Evolutionary conservation across 495 filamentous ascomycete genomes (phyloP), one percentile per base, ranked within the genome.

Genomic region (Neurospora terricola): DNA sequence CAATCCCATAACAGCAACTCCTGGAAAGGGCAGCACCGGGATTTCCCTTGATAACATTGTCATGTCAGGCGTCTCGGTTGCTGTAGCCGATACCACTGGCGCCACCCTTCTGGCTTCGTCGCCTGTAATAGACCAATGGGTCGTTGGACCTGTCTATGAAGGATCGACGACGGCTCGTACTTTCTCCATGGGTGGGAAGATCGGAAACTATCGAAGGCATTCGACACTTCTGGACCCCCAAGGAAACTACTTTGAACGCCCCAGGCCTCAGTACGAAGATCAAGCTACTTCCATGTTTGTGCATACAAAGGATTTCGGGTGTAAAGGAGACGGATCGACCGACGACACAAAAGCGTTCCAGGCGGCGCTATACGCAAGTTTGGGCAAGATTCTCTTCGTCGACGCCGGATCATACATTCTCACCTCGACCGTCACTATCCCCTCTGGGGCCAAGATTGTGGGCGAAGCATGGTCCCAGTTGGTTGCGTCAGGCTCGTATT

Each of bases 251-350:
- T 92, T 90, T 74, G 86, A 89, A 74, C 84, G 86, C 5, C 85
- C 87, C 48, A 90, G 88, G 83, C 90, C 90, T 12, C 85, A 91
- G 43, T 93, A 93, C 78, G 85, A 87, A 48, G 79, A 76, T 18
- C 71, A 84, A 14, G 71, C 82, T 1, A 83, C 45, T 21, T 69
- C 23, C 18, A 69, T 71, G 54, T 74, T 76, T 39, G 0, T 73
- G 12, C 62, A 74, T 39, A 21, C 38, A 38, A 74, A 70, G 71
- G 72, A 76, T 43, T 40, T 59, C 38, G 39, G 69, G 4, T 36
- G 12, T 23, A 34, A 16, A 34, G 72, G 72, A 5, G 66, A 73
- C 1, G 40, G 72, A 0, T 8, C 27, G 3, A 73, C 62, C 4
- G 72, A 73, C 38, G 72, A 73, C 8, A 69, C 38, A n/a, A 0